Conservation (phyloP, 2,329 filamentous ascomycete genomes). For the Mycosphaerella arachidis region DNA sequence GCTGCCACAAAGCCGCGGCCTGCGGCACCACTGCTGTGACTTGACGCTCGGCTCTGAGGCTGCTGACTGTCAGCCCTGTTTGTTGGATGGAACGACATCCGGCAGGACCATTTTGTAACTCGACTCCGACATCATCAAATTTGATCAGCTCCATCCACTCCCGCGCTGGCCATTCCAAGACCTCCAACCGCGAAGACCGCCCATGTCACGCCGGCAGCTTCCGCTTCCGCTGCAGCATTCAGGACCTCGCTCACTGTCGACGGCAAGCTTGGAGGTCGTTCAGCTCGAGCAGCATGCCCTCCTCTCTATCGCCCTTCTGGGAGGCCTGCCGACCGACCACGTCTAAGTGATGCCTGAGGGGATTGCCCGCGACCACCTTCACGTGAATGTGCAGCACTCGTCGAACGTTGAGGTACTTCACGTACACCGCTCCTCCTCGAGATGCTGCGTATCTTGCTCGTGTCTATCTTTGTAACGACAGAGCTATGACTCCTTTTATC, state of each 20-base stretch:
- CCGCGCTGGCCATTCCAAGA: slow-evolving; percentile 13
- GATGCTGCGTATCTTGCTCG: background rate
- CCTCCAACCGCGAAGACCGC: slow-evolving; percentile 12
- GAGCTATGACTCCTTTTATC: background rate
- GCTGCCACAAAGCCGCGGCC: too few species aligned
- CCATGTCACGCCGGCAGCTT: slow-evolving; percentile 14
- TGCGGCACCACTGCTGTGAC: too few species aligned
- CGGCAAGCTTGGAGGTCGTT: background rate
- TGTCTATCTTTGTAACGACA: background rate
- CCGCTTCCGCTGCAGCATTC: slow-evolving; percentile 1
- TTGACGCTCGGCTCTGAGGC: background rate
- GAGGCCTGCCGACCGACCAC: background rate
- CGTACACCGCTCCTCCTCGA: background rate
- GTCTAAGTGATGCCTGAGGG: background rate
- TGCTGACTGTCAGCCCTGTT: background rate
- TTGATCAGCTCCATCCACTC: slow-evolving; percentile 13
- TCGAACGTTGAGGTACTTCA: background rate
- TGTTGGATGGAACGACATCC: background rate
- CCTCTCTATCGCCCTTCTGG: background rate
- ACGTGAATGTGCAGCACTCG: background rate
- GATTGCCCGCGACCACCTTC: background rate
- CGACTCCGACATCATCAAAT: background rate
- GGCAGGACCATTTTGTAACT: background rate
- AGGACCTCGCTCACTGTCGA: background rate
- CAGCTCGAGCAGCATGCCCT: background rate